phyloP scores from a whole-genome alignment of 805 yeast genomes.

The Yamadazyma endophytica region DNA sequence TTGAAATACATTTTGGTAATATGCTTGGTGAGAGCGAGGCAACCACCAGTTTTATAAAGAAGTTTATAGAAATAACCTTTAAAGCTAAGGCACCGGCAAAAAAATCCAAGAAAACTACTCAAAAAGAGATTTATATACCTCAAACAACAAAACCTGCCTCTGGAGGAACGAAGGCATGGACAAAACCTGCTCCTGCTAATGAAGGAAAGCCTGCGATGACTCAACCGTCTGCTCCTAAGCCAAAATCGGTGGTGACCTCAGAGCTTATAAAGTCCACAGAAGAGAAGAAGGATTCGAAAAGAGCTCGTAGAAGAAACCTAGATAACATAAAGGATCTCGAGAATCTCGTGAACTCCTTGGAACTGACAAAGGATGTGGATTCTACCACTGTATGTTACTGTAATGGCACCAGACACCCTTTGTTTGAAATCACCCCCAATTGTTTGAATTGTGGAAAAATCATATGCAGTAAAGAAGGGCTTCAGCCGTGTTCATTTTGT shows the following conservation, averaged over 20 bases:
- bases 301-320: constrained; percentile 41
- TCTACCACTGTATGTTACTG: constrained; percentile 56
- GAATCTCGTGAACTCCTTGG: constrained; percentile 52
- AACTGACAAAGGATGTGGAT: constrained; percentile 17
- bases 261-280: constrained; percentile 5
- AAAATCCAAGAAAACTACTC: constrained; percentile 8
- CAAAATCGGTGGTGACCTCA: constrained; percentile 7
- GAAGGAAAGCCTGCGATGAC: neutral
- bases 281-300: constrained; percentile 18
- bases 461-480: constrained; percentile 84
- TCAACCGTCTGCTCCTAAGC: constrained; percentile 1
- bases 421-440: constrained; percentile 87
- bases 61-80: constrained; percentile 35
- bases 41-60: constrained; percentile 43
- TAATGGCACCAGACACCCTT: constrained; percentile 83
- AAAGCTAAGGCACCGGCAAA: constrained; percentile 19
- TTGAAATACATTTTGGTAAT: constrained; percentile 50
- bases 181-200: no score
- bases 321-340: constrained; percentile 64
- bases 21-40: constrained; percentile 56
- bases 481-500: constrained; percentile 86
- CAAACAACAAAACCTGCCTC: no score
- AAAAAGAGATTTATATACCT: no score
- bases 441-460: constrained; percentile 93
- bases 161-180: no score